Evolutionary conservation across 257 asterid genomes (phyloP).

Genomic region (Anisodus acutangulus): DNA sequence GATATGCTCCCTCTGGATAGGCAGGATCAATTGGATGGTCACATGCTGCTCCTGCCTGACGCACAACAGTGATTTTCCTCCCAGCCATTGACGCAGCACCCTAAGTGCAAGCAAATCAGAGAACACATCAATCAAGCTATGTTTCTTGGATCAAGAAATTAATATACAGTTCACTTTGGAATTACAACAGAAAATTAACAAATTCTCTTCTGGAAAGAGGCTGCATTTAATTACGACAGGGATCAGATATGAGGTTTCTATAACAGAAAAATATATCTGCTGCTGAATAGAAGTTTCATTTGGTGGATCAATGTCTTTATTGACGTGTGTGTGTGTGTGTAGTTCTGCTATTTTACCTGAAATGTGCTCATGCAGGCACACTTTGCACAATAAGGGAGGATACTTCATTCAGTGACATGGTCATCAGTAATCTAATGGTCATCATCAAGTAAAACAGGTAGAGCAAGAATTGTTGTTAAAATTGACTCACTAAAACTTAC

Average conservation of each 20-base stretch:
- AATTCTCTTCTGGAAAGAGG: constrained; percentile 7
- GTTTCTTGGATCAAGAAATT: constrained; percentile 4
- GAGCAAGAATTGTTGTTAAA: constrained; percentile 5
- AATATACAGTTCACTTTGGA: not conserved
- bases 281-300: not conserved
- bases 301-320: constrained; percentile 3
- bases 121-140: not conserved
- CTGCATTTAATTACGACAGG: not conserved
- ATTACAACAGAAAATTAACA: not conserved
- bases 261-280: not conserved
- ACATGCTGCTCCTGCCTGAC: constrained; percentile 84
- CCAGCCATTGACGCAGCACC: constrained; percentile 87
- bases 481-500: not conserved
- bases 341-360: not conserved
- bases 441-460: not conserved
- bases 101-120: constrained; percentile 42
- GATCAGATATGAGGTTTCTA: not conserved
- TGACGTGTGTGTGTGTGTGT: not conserved
- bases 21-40: constrained; percentile 89
- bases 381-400: not conserved
- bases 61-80: constrained; percentile 70
- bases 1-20: constrained; percentile 88
- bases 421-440: not conserved
- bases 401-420: constrained; percentile 25
- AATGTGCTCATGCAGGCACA: constrained; percentile 20